Base-by-base conservation (phyloP, 805 yeast genomes). In the Saturnispora mendoncae region DNA sequence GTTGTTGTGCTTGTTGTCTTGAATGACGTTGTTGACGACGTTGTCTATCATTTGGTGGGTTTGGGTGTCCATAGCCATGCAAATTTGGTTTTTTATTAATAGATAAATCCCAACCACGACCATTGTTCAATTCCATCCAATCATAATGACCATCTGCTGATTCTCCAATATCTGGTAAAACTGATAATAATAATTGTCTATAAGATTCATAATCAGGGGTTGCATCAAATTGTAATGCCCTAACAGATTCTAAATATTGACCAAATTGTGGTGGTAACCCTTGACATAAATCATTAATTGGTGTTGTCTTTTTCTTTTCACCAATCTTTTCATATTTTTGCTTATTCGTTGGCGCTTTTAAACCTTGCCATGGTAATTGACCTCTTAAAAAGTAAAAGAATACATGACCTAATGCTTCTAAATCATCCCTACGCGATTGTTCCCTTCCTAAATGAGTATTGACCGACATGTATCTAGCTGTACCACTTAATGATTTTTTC, bases 391-490 rank as follows among this genome's bases (percentile, higher is more conserved):
- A 92, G 65, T 92, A 92, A 69, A 92, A 84, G 57, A 92, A 86
- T 7, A 92, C 98, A 62, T 92, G 97, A 26, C 97, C 98, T 57
- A 92, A 71, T 42, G 95, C 85, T 67, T 92, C 98, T 57, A 92
- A 73, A 64, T 92, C 98, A 58, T 92, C 98, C 55, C 98, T 74
- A 60, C 98, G 80, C 55, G 85, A 79, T 68, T 92, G 98, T 63
- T 92, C 98, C 55, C 97, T 78, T 37, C 98, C 98, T 54, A 92
- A 67, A 64, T 92, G 98, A 8, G 98, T 92, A 66, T 92, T 92
- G 51, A 92, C 88, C 24, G 94, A 82, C 97, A 92, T 92, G 66
- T 92, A 92, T 55, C 98, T 72, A n/a, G 97, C 98, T 3, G 98
- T 92, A 38, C 98, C 98, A 61, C 95, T 83, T 49, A 92, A 68